Conservation (phyloP, 306 rosid species). For the Lablab purpureus region DNA sequence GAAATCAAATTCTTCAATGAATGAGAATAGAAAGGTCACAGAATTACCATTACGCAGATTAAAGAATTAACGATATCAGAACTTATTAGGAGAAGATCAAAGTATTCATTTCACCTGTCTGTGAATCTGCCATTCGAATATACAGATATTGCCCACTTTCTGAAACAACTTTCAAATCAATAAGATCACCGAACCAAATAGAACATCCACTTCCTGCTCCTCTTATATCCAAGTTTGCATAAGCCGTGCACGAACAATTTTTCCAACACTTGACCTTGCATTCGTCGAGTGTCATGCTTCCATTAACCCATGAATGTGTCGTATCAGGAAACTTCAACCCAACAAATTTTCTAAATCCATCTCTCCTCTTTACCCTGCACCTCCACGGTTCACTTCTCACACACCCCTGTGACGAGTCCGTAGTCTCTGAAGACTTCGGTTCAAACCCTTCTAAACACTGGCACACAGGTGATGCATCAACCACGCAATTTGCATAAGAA, state of each 20-base stretch:
- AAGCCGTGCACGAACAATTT: constrained; percentile 24
- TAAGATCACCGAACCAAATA: constrained; percentile 25
- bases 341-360: constrained; percentile 43
- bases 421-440: constrained; percentile 9
- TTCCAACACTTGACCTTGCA: constrained; percentile 41
- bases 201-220: constrained; percentile 3
- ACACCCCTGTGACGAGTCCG: constrained; percentile 44
- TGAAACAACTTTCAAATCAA: background rate
- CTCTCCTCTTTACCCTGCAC: constrained; percentile 30
- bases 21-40: background rate
- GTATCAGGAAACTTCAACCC: constrained; percentile 57
- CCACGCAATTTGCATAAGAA: constrained; percentile 5
- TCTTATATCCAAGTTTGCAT: background rate
- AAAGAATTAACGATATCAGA: background rate
- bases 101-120: background rate
- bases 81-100: background rate
- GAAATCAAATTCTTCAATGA: background rate
- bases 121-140: background rate
- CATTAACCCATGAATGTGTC: constrained; percentile 50
- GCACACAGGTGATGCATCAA: background rate
- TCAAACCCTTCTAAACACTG: constrained; percentile 1
- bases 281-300: constrained; percentile 34
- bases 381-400: constrained; percentile 29
- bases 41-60: background rate
- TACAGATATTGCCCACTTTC: background rate